These are phyloP conservation scores for Pyricularia pennisetigena DNA, from an alignment of 2,329 filamentous ascomycete genomes.

Conservation along the genomic window DNA sequence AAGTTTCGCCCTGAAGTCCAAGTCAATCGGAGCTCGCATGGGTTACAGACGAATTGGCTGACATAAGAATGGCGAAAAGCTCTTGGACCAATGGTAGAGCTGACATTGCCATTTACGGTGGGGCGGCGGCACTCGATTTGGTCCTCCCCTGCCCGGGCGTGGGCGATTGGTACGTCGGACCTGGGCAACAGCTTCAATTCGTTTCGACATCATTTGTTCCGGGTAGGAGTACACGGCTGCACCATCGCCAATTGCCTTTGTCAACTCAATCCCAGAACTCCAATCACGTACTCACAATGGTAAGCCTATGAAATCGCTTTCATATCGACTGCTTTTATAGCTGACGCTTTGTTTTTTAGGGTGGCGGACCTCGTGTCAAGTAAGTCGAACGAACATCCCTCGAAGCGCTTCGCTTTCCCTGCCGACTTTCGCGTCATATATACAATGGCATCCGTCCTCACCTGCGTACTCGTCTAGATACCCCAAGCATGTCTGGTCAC, in stretches of 20 bases:
- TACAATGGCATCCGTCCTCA: not conserved
- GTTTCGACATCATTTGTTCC: not conserved
- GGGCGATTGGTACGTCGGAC: not conserved
- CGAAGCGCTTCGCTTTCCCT: not conserved
- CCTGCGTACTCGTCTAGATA: conserved; percentile 45
- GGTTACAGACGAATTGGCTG: not conserved
- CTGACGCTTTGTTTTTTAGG: conserved; percentile 40
- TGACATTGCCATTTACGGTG: not conserved
- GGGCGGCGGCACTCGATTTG: not conserved
- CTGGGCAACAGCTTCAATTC: not conserved
- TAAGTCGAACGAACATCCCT: conserved; percentile 24
- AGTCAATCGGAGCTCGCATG: conserved; percentile 2
- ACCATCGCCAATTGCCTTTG: not conserved
- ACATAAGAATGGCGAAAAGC: conserved; percentile 3
- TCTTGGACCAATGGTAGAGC: not conserved
- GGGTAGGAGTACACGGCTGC: not conserved
- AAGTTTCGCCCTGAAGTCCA: conserved; percentile 7
- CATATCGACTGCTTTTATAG: conserved; percentile 4
- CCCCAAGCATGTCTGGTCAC: conserved; percentile 99
- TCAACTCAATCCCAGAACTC: not conserved
- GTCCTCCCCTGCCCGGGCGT: not conserved
- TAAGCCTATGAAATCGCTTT: conserved; percentile 19
- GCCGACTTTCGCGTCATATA: not conserved
- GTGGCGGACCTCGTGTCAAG: conserved; percentile 63
- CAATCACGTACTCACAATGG: conserved; percentile 40